A percentile compares a stretch with the other conserved stretches of the same genome.
Evolutionary conservation across 805 yeast genomes (phyloP).

Genomic region (Candida palmyrensis): DNA sequence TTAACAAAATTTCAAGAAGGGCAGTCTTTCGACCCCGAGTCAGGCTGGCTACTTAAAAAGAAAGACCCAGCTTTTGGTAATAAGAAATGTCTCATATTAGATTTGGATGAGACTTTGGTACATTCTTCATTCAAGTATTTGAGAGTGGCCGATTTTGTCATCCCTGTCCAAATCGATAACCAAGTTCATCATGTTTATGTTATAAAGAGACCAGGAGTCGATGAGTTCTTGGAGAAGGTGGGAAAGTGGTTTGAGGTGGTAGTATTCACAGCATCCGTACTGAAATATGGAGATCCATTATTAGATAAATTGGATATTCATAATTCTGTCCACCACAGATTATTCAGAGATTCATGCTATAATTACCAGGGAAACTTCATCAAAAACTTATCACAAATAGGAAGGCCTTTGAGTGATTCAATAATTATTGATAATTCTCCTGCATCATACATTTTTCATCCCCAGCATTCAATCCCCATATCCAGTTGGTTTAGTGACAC

Average conservation of each 20-base stretch:
- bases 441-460: slow-evolving; percentile 96
- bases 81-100: slow-evolving; percentile 84
- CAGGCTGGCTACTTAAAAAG: slow-evolving; percentile 63
- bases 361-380: slow-evolving; percentile 93
- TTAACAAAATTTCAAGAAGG: slow-evolving; percentile 65
- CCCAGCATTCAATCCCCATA: slow-evolving; percentile 95
- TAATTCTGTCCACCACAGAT: slow-evolving; percentile 77
- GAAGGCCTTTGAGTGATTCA: slow-evolving; percentile 80
- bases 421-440: slow-evolving; percentile 97
- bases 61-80: slow-evolving; percentile 45
- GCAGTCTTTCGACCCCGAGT: slow-evolving; percentile 57
- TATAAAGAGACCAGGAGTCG: slow-evolving; percentile 96
- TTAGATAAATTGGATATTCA: slow-evolving; percentile 81
- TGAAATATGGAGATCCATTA: slow-evolving; percentile 94
- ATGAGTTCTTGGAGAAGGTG: slow-evolving; percentile 77
- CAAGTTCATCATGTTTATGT: slow-evolving; percentile 93
- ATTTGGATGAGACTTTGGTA: slow-evolving; percentile 92
- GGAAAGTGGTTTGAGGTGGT: slow-evolving; percentile 91
- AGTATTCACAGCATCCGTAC: slow-evolving; percentile 93
- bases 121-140: slow-evolving; percentile 92
- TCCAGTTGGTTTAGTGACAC: slow-evolving; percentile 98
- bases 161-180: slow-evolving; percentile 94
- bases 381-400: slow-evolving; percentile 89
- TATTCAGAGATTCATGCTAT: slow-evolving; percentile 91
- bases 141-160: slow-evolving; percentile 91